Conservation (phyloP, 306 rosid species). For the Psophocarpus tetragonolobus region DNA sequence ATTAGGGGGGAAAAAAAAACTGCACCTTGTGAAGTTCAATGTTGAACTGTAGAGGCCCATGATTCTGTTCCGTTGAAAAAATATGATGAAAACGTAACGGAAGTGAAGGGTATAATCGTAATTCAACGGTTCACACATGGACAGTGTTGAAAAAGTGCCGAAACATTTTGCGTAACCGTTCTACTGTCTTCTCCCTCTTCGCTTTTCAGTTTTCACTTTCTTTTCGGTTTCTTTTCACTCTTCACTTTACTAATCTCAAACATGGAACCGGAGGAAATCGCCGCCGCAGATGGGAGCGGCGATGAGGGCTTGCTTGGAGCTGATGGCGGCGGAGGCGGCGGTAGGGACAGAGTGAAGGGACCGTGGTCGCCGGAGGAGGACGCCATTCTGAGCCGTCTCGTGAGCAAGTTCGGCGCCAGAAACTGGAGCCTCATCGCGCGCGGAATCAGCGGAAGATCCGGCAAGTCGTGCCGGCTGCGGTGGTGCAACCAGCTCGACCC, state of each 20-base stretch:
- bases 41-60: too few relatives aligned
- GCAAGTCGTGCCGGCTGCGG: conserved; percentile 95
- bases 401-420: conserved; percentile 84
- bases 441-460: conserved; percentile 83
- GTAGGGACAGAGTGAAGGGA: conserved; percentile 74
- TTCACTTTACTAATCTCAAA: neutral
- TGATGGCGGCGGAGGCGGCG: conserved; percentile 23
- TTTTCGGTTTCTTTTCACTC: neutral
- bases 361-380: conserved; percentile 98
- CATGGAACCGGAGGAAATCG: conserved; percentile 51
- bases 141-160: too few relatives aligned
- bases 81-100: too few relatives aligned
- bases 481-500: conserved; percentile 99
- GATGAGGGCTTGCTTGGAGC: conserved; percentile 49
- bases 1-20: too few relatives aligned
- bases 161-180: too few relatives aligned
- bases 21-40: too few relatives aligned
- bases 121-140: too few relatives aligned
- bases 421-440: conserved; percentile 97
- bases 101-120: neutral
- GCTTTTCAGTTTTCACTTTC: neutral
- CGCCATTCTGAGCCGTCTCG: conserved; percentile 71
- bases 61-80: too few relatives aligned
- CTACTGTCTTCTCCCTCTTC: too few relatives aligned
- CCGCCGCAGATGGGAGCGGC: conserved; percentile 51